Base-by-base conservation (phyloP, 768 basidiomycete genomes). In the Coprinopsis marcescibilis region DNA sequence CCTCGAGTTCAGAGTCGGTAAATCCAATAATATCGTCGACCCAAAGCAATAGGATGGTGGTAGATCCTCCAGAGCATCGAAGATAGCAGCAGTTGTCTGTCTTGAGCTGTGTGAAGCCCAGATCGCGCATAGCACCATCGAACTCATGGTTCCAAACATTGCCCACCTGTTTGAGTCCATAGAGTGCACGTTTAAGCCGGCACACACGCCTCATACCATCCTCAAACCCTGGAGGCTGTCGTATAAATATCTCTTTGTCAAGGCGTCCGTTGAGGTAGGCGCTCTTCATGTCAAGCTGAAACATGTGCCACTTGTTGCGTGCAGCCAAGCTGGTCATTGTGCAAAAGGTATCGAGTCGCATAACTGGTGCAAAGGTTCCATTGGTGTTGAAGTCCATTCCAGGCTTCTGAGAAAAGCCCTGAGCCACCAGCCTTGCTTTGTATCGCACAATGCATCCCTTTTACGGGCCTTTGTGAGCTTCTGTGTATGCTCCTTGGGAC, bases 361-460 rank as follows among this genome's bases (percentile, higher is more conserved):
- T n/a, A n/a, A n/a, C n/a, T n/a, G n/a, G n/a, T n/a, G n/a, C n/a
- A n/a, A n/a, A n/a, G n/a, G n/a, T n/a, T n/a, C n/a, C n/a, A n/a
- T n/a, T n/a, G n/a, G n/a, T n/a, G 23, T 39, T 43, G 36, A 53
- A 69, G 41, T 68, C 64, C 1, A 67, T 17, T 0, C 69, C 67
- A 1, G 55, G 57, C 1, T 59, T 49, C 46, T 73, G 70, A 0
- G 59, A 51, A 55, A 55, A 71, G 0, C 76, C 68, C 45, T 68
- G 58, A 0, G 70, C 69, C 0, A 76, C 71, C 0, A 77, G 55
- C 0, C 67, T 41, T 0, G 68, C 73, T 50, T 72, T 71, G 49
- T 59, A 55, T 0, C 47, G 44, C 1, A 29, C 45, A 8, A 68
- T 36, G 0, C 47, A 52, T 12, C 68, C 69, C 7, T 58, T 37